These are phyloP conservation scores for Zygosaccharomyces sapae DNA, from an alignment of 1,139 yeast species.

Conservation along the genomic window DNA sequence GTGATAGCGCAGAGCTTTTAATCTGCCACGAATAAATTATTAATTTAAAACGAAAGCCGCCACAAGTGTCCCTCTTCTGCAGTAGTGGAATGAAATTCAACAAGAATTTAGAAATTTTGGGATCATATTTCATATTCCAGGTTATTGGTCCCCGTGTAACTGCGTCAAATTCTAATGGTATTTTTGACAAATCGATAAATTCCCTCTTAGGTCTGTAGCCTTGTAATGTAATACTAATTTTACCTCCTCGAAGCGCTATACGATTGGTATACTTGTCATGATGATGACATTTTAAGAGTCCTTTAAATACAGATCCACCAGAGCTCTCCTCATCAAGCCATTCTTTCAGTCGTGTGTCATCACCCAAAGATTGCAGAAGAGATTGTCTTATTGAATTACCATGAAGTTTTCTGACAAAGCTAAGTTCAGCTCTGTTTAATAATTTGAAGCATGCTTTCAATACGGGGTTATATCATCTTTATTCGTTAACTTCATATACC, in stretches of 20 bases:
- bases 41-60: constrained; percentile 18
- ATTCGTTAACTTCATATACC: constrained; percentile 39
- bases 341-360: constrained; percentile 15
- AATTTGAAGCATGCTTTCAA: constrained; percentile 25
- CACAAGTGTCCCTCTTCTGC: constrained; percentile 6
- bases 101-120: constrained; percentile 22
- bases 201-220: constrained; percentile 16
- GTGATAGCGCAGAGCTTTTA: constrained; percentile 26
- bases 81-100: constrained; percentile 19
- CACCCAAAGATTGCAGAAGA: constrained; percentile 21
- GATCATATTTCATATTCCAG: constrained; percentile 20
- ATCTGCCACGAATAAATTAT: constrained; percentile 24
- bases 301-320: constrained; percentile 15
- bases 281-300: constrained; percentile 14
- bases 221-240: constrained; percentile 20
- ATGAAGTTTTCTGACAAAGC: constrained; percentile 19
- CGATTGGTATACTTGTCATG: constrained; percentile 23
- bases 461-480: constrained; percentile 11
- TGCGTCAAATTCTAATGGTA: constrained; percentile 24
- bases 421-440: constrained; percentile 29
- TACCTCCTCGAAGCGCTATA: constrained; percentile 18
- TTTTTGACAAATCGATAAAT: constrained; percentile 17
- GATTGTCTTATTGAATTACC: constrained; percentile 20
- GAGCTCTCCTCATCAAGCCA: constrained; percentile 16
- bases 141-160: constrained; percentile 19